Base-by-base conservation (phyloP, 352 stramenopile genomes). In the Achlya hypogyna region DNA sequence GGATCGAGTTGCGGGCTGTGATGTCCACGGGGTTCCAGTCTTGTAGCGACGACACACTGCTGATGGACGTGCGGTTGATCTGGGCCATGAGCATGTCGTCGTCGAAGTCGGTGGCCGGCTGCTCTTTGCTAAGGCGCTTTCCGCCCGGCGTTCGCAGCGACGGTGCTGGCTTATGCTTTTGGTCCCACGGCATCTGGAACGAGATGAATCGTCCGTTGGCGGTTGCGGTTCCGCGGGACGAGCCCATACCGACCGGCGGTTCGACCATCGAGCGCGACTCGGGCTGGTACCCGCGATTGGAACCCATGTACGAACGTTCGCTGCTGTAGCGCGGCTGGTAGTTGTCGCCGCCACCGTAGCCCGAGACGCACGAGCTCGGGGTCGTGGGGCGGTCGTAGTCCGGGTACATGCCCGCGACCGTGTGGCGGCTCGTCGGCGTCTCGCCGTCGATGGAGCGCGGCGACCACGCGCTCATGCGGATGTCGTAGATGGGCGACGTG, bases 1-100 rank as follows among this genome's bases (percentile, higher is more conserved):
- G 49, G 31, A 65, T 52, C n/a, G 59, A 65, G 25, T 65, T 65
- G 4, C 59, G 42, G 12, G 59, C 59, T 18, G 59, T 56, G 34
- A 65, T 51, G 59, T 65, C 59, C 10, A 65, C 59, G 29, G 59
- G 59, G 32, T 65, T 65, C 59, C 59, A 65, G 25, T 65, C 38
- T 9, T 58, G 32, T 1, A 65, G 47, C 23, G 59, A 56, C 42
- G 18, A 12, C 20, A 65, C 42, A n/a, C 35, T 47, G 20, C 20
- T 23, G 29, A 64, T 51, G 5, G 56, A 64, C 5, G 56, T 51
- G 22, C 56, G 56, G 25, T 42, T 51, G 56, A 64, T 64, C 25
- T 64, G 56, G 20, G 52, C 18, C 31, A 64, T 64, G 31, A 64
- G 56, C 56, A 51, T 64, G 29, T 64, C 56, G 25, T 64, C 56